phyloP scores from a whole-genome alignment of 345 rosid species.

The Turnera subulata region DNA sequence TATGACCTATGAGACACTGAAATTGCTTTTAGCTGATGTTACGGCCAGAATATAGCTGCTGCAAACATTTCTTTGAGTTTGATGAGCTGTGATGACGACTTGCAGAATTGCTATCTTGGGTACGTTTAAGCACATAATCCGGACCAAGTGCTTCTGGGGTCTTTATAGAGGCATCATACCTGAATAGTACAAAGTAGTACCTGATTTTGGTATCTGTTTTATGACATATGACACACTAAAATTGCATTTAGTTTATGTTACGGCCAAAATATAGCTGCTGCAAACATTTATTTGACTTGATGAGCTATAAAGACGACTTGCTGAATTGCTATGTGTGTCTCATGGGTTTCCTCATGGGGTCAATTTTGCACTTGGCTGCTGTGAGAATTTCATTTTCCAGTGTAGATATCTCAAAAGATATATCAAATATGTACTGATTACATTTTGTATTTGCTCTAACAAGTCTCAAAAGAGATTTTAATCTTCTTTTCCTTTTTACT shows the following conservation, averaged over 20 bases:
- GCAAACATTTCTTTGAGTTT: neutral
- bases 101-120: too few species aligned
- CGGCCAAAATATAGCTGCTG: conserved; percentile 27
- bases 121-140: conserved; percentile 67
- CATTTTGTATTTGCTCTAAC: neutral
- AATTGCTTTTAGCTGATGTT: conserved; percentile 42
- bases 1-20: conserved; percentile 80
- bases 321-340: conserved; percentile 7
- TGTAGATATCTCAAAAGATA: conserved; percentile 18
- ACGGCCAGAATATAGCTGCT: conserved; percentile 27
- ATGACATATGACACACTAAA: conserved; percentile 80
- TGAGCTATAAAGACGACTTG: neutral
- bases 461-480: neutral
- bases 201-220: conserved; percentile 86
- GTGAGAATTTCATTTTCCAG: conserved; percentile 17
- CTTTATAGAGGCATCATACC: conserved; percentile 94
- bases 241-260: conserved; percentile 38
- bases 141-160: conserved; percentile 73
- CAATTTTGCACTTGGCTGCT: conserved; percentile 18
- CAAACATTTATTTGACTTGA: neutral
- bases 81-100: too few species aligned
- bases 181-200: conserved; percentile 94
- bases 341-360: conserved; percentile 21
- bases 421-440: conserved; percentile 11
- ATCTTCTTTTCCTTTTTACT: conserved; percentile 3